phyloP scores from a whole-genome alignment of 371 early-diverging fungal genomes.

The Catenaria anguillulae region DNA sequence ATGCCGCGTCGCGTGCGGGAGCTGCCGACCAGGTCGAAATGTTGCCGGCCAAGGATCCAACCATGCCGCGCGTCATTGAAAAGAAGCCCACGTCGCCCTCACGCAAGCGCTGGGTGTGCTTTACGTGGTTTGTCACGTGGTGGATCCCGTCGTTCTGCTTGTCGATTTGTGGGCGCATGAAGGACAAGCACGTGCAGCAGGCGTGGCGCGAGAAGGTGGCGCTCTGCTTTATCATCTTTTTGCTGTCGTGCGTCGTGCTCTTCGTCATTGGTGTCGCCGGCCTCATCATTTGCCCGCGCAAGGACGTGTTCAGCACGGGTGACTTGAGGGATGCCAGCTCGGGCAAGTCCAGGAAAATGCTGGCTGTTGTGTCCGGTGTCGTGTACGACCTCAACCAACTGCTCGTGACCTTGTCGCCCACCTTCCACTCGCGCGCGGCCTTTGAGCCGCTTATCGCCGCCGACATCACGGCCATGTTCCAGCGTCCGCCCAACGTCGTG shows the following conservation, averaged over 20 bases:
- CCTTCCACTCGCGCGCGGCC: neutral
- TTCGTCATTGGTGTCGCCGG: conserved; percentile 84
- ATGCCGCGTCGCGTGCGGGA: neutral
- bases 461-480: conserved; percentile 6
- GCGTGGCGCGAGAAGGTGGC: conserved; percentile 90
- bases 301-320: conserved; percentile 11
- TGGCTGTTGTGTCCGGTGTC: conserved; percentile 8
- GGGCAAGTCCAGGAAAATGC: no score
- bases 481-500: neutral
- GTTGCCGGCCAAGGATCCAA: neutral
- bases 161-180: conserved; percentile 49
- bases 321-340: no score
- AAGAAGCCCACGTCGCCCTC: neutral
- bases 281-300: conserved; percentile 68
- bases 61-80: neutral
- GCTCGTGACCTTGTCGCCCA: neutral
- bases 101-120: conserved; percentile 51
- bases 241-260: conserved; percentile 61
- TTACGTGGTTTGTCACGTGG: conserved; percentile 53
- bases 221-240: conserved; percentile 68
- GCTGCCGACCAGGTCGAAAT: neutral
- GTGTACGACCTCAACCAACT: conserved; percentile 8
- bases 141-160: conserved; percentile 47
- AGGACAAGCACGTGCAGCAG: conserved; percentile 71
- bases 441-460: conserved; percentile 1